phyloP scores from a whole-genome alignment of 2,329 filamentous ascomycete genomes.

The Periconia digitata region DNA sequence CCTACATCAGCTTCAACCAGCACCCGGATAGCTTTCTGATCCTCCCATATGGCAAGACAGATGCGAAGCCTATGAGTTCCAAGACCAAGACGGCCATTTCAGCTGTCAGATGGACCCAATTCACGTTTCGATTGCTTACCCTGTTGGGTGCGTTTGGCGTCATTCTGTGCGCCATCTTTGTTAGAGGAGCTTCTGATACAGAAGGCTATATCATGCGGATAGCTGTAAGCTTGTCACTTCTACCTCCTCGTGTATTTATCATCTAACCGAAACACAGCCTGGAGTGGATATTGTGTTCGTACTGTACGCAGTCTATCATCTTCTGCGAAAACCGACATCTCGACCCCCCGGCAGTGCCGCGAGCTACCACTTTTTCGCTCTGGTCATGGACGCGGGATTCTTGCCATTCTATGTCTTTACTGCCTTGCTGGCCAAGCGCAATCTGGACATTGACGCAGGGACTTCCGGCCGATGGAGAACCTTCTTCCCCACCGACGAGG shows the following conservation, averaged over 20 bases:
- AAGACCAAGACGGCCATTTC: constrained; percentile 72
- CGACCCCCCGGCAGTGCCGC: constrained; percentile 79
- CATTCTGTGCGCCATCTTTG: constrained; percentile 74
- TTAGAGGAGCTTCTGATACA: constrained; percentile 65
- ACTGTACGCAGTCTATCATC: constrained; percentile 79
- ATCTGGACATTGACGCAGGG: constrained; percentile 52
- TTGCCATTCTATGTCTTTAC: constrained; percentile 66
- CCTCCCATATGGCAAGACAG: constrained; percentile 62
- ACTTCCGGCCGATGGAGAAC: constrained; percentile 65
- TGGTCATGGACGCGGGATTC: constrained; percentile 68
- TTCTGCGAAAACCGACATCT: constrained; percentile 67
- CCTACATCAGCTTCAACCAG: constrained; percentile 77
- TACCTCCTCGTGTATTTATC: neutral
- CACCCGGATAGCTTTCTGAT: constrained; percentile 78
- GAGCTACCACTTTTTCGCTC: constrained; percentile 86
- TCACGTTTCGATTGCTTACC: constrained; percentile 67
- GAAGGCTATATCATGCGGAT: constrained; percentile 77
- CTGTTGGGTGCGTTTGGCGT: constrained; percentile 70
- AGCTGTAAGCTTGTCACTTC: constrained; percentile 58
- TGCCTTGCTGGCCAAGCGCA: constrained; percentile 55
- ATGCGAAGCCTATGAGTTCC: constrained; percentile 67
- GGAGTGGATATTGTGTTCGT: constrained; percentile 72
- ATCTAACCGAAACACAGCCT: constrained; percentile 56
- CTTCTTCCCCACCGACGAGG: constrained; percentile 59
- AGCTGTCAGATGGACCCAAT: constrained; percentile 67